These are phyloP conservation scores for Biscogniauxia marginata DNA, from an alignment of 2,329 filamentous ascomycete genomes.

Conservation along the genomic window DNA sequence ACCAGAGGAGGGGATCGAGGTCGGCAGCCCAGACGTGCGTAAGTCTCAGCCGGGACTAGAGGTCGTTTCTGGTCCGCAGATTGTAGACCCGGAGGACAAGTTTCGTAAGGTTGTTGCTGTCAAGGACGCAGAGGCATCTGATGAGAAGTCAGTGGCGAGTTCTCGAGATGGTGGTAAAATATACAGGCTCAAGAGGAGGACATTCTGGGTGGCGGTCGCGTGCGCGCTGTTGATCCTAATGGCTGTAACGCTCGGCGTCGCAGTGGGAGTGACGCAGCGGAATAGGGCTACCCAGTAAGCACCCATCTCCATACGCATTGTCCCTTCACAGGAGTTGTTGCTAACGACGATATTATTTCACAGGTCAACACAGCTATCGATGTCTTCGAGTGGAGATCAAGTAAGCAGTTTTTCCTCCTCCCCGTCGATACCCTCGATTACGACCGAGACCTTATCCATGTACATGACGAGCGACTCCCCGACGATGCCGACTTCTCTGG, in stretches of 20 bases:
- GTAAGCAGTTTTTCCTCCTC: constrained; percentile 10
- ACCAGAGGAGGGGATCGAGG: constrained; percentile 24
- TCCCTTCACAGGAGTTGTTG: no score
- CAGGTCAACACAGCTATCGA: constrained; percentile 9
- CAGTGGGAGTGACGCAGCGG: constrained; percentile 19
- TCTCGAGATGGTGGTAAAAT: background rate
- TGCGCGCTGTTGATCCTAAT: constrained; percentile 18
- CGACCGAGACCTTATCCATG: constrained; percentile 14
- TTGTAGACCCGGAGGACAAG: constrained; percentile 19
- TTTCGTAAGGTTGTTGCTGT: background rate
- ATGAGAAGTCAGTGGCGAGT: background rate
- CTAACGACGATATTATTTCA: background rate
- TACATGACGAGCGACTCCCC: constrained; percentile 8
- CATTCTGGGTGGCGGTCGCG: constrained; percentile 16
- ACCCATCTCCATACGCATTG: background rate
- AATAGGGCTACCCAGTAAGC: constrained; percentile 17
- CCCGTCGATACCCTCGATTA: constrained; percentile 2
- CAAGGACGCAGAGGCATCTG: background rate
- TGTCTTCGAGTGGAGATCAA: constrained; percentile 2
- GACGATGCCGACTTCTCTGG: no score
- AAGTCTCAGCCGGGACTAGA: constrained; percentile 19
- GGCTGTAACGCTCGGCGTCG: constrained; percentile 20
- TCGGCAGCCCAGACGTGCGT: constrained; percentile 10
- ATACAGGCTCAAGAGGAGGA: constrained; percentile 15
- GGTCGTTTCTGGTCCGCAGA: constrained; percentile 18